Evolutionary conservation across 1,139 yeast genomes (phyloP).

Genomic region (Yamadazyma mexicana): DNA sequence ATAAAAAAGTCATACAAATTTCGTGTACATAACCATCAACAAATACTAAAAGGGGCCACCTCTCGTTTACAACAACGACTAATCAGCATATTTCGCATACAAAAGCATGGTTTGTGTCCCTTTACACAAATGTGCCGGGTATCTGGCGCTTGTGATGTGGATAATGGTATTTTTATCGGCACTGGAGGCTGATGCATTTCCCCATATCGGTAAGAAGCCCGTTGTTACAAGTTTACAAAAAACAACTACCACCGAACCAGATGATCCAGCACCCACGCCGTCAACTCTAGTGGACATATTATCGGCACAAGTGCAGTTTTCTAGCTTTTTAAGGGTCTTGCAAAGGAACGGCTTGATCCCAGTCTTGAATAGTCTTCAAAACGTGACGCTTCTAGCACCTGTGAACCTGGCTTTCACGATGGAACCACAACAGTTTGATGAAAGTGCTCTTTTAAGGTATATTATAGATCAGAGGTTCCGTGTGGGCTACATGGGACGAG

Average conservation of each 20-base stretch:
- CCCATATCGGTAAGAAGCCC: background rate
- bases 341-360: conserved; percentile 74
- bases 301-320: conserved; percentile 71
- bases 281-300: conserved; percentile 73
- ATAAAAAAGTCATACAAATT: background rate
- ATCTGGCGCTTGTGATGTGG: background rate
- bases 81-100: too few species aligned
- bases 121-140: background rate
- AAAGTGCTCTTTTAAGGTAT: conserved; percentile 29
- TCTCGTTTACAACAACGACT: too few species aligned
- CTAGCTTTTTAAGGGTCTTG: conserved; percentile 62
- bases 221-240: background rate
- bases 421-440: conserved; percentile 8
- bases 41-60: too few species aligned
- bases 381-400: conserved; percentile 83
- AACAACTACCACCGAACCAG: conserved; percentile 2
- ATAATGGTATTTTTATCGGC: background rate
- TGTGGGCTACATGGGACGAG: conserved; percentile 30
- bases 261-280: conserved; percentile 25
- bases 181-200: background rate
- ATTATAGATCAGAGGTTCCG: conserved; percentile 35
- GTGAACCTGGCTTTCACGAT: conserved; percentile 72
- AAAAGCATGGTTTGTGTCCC: background rate
- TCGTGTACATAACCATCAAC: background rate
- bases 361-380: conserved; percentile 57